Base-by-base conservation (phyloP, 2,329 filamentous ascomycete genomes). In the Grosmannia serpens region DNA sequence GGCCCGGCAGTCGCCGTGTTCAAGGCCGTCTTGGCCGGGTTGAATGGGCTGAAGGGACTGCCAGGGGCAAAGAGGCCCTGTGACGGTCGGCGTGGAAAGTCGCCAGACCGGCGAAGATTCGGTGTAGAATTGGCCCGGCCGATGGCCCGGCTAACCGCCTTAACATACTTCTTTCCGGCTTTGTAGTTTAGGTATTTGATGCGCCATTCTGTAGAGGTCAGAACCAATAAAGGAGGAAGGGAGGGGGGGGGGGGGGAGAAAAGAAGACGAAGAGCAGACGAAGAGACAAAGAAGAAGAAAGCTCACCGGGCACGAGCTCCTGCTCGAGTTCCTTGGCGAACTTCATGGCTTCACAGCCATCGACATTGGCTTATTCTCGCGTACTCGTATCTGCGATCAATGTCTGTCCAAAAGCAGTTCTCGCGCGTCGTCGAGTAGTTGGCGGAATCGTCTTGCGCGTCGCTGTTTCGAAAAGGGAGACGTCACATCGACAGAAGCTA, bases 101-200 rank as follows among this genome's bases (percentile, higher is more conserved):
- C 69, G 41, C 65, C 65, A 58, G 65, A 68, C 41, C 65, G 68
- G 27, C 66, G 64, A 11, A 69, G 61, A 51, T 67, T 70, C 11
- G 84, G 81, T 0, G 82, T 80, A 60, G 75, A 7, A 61, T 80
- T 75, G 69, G 82, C 71, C 75, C 83, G 73, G 75, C 81, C 78
- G 62, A 94, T 80, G 60, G 90, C 89, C 62, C 87, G 82, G 27
- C 80, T 74, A 56, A 96, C 85, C 59, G 84, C 85, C 72, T 96
- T 97, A 71, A 97, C 80, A 69, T 91, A 87, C 75, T 96, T 96
- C 75, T 97, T 97, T 61, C 91, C 92, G 59, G 85, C 85, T 79
- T 95, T 96, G 78, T 97, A 97, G 73, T 96, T 84, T 65, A 97
- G 81, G 71, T 96, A 97, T 72, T 96, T 95, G 70, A 86, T 82